A percentile compares a stretch with the other conserved stretches of the same genome.
Evolutionary conservation across 768 basidiomycete genomes (phyloP).

Genomic region (Russula olivacea): DNA sequence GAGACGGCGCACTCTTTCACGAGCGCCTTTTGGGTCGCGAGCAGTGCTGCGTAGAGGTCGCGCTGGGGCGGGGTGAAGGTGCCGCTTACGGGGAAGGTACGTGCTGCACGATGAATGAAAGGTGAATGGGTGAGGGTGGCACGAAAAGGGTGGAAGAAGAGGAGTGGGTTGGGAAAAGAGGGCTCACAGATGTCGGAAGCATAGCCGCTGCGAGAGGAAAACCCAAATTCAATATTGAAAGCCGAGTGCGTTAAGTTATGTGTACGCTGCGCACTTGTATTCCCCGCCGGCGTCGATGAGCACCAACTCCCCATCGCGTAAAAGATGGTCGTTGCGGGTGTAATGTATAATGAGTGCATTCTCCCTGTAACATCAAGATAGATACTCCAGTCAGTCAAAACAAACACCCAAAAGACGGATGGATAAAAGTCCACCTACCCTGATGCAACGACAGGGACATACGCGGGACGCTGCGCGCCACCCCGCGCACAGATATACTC

Average conservation of each 20-base stretch:
- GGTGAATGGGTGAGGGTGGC: background rate
- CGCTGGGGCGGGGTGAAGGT: conserved; percentile 71
- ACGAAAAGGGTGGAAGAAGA: too few species aligned
- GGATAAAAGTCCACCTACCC: conserved; percentile 48
- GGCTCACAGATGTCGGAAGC: conserved; percentile 86
- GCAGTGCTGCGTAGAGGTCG: conserved; percentile 78
- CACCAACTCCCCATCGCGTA: conserved; percentile 66
- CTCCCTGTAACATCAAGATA: conserved; percentile 41
- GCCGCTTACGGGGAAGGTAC: conserved; percentile 84
- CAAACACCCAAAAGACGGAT: background rate
- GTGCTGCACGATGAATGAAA: conserved; percentile 41
- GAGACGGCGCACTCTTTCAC: conserved; percentile 54
- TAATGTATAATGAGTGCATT: conserved; percentile 94
- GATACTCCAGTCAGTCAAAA: background rate
- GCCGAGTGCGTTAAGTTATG: background rate
- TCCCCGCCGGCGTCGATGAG: conserved; percentile 92
- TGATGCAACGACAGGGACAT: conserved; percentile 95
- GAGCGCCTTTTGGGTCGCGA: conserved; percentile 65
- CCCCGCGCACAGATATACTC: conserved; percentile 76
- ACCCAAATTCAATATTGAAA: background rate
- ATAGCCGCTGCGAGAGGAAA: conserved; percentile 55
- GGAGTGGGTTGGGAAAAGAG: background rate
- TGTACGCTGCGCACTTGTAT: conserved; percentile 55
- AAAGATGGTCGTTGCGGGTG: conserved; percentile 79
- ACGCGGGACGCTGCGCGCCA: conserved; percentile 86